These are phyloP conservation scores for Candida silvatica DNA, from an alignment of 805 yeast species.

Conservation along the genomic window DNA sequence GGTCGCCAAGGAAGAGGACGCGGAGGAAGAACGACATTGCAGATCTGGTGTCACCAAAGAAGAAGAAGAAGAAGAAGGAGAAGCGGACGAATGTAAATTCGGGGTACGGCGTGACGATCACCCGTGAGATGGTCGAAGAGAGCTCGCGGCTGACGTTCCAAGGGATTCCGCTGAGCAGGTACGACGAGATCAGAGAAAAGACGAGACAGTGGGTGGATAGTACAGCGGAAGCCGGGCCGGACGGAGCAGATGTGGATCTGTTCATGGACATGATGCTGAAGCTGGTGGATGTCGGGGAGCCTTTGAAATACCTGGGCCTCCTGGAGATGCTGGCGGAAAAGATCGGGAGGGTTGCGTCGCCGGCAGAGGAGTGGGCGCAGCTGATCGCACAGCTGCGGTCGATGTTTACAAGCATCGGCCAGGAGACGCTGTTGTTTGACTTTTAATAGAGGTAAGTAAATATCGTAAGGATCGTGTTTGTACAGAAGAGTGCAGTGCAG, in stretches of 20 bases:
- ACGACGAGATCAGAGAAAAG: conserved; percentile 8
- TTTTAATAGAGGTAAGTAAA: conserved; percentile 5
- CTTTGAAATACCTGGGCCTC: conserved; percentile 12
- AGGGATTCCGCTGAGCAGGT: conserved; percentile 11
- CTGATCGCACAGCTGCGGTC: conserved; percentile 10
- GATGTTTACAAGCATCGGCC: conserved; percentile 6
- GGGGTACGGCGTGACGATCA: background rate
- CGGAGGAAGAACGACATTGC: conserved; percentile 11
- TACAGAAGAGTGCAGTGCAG: background rate
- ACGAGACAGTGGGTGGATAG: conserved; percentile 18
- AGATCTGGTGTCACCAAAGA: conserved; percentile 9
- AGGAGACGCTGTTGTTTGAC: conserved; percentile 6
- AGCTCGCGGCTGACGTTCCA: conserved; percentile 14
- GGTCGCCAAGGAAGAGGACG: conserved; percentile 16
- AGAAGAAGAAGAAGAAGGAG: background rate
- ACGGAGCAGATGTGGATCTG: conserved; percentile 18
- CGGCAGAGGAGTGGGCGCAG: conserved; percentile 14
- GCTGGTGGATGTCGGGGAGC: conserved; percentile 14
- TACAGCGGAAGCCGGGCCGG: conserved; percentile 15
- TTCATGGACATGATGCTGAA: conserved; percentile 21
- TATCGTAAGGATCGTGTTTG: background rate
- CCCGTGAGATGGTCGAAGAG: conserved; percentile 4
- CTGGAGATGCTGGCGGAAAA: conserved; percentile 9
- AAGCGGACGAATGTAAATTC: background rate
- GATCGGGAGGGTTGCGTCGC: no score